Evolutionary conservation across 345 rosid genomes (phyloP), one percentile per base, ranked within the genome.

Genomic region (Brassica napus): DNA sequence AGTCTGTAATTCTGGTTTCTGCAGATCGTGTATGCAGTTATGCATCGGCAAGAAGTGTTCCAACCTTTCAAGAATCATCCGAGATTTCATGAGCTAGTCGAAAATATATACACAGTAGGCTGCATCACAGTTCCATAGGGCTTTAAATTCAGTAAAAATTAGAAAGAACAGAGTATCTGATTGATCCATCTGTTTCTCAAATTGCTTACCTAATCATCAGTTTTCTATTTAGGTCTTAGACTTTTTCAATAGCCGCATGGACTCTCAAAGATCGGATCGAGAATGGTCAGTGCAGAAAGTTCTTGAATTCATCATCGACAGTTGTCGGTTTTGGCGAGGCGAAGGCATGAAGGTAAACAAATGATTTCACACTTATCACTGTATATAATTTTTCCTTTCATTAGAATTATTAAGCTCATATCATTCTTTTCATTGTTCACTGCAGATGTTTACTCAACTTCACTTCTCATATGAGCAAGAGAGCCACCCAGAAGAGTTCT

Each of bases 261-360:
- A 95, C 83, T 84, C 94, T 23, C 97, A 93, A 76, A 82, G 89
- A 83, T 65, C 75, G 1, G 92, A 89, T 77, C 88, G 99, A 72
- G 98, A 90, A 81, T 95, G 97, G 99, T 93, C 99, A 4, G 98
- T 93, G 70, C 94, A 95, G 81, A 92, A 88, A 79, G 99, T 95
- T 77, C 97, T 95, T 67, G 82, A 86, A 64, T 88, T 89, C 80
- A 89, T 95, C 78, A 87, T 87, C 64, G 87, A 79, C 30, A 89
- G 85, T 79, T 95, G 94, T 52, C 89, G 97, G 68, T 93, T 92
- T 75, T 95, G 97, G 99, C 89, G 98, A 59, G 98, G 89, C 49
- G 97, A 95, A 83, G 99, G 98, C 75, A 84, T 93, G 89, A 93
- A 93, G 99, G 99, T 95, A 73, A 65, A 49, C 37, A 34, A 34